A percentile compares a stretch with the other conserved stretches of the same genome.
Evolutionary conservation across 768 basidiomycete species (phyloP).

Genomic region (Tulasnella sp.): DNA sequence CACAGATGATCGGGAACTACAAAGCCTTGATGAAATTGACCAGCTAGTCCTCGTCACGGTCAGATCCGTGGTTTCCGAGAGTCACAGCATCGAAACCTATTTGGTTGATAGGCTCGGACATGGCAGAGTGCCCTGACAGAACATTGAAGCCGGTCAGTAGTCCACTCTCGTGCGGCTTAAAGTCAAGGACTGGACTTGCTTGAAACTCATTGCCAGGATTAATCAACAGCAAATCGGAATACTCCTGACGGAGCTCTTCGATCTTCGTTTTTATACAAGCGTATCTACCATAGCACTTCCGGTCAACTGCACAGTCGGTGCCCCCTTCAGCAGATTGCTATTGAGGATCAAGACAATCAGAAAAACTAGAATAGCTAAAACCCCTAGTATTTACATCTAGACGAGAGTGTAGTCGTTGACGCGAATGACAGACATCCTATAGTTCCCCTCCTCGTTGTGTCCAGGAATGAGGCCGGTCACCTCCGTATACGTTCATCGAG

Average conservation of each 20-base stretch:
- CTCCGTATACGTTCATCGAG: constrained; percentile 1
- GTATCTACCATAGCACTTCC: constrained; percentile 31
- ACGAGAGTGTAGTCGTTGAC: constrained; percentile 25
- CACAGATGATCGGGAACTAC: constrained; percentile 36
- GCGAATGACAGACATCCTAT: constrained; percentile 30
- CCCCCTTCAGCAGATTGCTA: constrained; percentile 23
- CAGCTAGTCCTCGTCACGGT: constrained; percentile 33
- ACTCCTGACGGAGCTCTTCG: constrained; percentile 26
- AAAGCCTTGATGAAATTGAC: constrained; percentile 31
- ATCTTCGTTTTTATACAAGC: constrained; percentile 33
- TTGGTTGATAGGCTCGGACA: constrained; percentile 33
- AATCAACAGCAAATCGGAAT: constrained; percentile 32
- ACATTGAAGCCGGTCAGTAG: too few species aligned
- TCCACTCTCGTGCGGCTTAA: constrained; percentile 36
- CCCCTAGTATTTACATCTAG: constrained; percentile 26
- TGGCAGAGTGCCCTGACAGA: constrained; percentile 35
- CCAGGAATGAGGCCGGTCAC: constrained; percentile 13
- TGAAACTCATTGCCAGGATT: constrained; percentile 41
- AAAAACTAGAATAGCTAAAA: neutral
- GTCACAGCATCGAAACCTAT: constrained; percentile 37
- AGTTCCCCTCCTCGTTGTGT: neutral
- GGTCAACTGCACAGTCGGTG: constrained; percentile 27
- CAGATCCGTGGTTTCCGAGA: constrained; percentile 40
- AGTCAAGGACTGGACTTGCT: constrained; percentile 11
- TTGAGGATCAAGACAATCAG: neutral